These are phyloP conservation scores for Globisporangium orthogonon DNA, from an alignment of 352 stramenopile genomes.

Conservation along the genomic window DNA sequence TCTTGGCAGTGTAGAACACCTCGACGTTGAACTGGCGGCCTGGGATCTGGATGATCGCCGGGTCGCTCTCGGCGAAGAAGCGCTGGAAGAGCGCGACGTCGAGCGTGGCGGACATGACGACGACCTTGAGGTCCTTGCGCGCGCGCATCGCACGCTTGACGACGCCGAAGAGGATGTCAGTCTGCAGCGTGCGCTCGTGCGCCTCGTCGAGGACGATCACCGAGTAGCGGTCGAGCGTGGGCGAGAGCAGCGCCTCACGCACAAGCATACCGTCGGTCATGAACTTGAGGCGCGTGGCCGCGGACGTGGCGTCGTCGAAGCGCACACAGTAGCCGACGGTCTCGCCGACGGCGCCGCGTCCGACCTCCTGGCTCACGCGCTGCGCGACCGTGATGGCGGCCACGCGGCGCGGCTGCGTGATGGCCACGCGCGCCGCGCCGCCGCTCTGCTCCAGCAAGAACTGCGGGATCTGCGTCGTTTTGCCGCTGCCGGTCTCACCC, in stretches of 20 bases:
- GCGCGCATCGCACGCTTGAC: constrained; percentile 78
- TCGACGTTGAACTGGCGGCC: constrained; percentile 88
- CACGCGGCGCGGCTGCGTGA: constrained; percentile 78
- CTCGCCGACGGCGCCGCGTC: constrained; percentile 36
- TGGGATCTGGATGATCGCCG: constrained; percentile 81
- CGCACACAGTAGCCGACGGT: constrained; percentile 91
- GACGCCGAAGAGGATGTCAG: constrained; percentile 89
- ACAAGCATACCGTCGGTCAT: constrained; percentile 92
- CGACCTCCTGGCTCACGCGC: constrained; percentile 66
- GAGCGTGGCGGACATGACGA: constrained; percentile 98
- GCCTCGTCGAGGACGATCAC: constrained; percentile 86
- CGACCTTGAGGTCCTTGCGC: constrained; percentile 87
- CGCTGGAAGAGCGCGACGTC: constrained; percentile 90
- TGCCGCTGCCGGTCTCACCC: constrained; percentile 87
- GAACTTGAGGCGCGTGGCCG: constrained; percentile 92
- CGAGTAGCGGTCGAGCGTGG: constrained; percentile 71
- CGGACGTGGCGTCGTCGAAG: constrained; percentile 91
- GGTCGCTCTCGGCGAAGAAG: constrained; percentile 91
- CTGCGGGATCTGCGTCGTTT: constrained; percentile 89
- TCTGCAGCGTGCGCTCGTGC: constrained; percentile 84
- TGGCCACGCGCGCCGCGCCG: constrained; percentile 46
- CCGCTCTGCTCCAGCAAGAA: constrained; percentile 72
- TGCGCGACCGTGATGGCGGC: constrained; percentile 81
- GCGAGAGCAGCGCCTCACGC: constrained; percentile 70
- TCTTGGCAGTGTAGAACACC: constrained; percentile 86